Evolutionary conservation across 768 basidiomycete species (phyloP), one percentile per base, ranked within the genome.

Genomic region (Mycena haematopus): DNA sequence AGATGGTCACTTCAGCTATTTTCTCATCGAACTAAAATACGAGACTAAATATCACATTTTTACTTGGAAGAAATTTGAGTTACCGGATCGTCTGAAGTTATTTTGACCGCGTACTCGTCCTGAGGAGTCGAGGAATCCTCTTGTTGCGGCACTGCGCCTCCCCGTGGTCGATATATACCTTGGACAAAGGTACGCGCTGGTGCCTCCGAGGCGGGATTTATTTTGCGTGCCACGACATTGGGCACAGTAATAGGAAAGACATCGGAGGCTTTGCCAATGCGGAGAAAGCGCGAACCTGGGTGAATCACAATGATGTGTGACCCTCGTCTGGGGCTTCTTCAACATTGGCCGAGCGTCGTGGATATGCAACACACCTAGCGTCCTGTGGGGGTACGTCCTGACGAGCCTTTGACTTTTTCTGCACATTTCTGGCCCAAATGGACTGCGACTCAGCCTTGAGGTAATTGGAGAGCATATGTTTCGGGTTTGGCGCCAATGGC

Each of bases 301-400:
- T 94, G 92, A 51, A 93, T 85, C 14, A 93, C 87, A 53, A 93
- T 80, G 53, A 91, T 86, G 61, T 92, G 87, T 4, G 90, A 88
- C 46, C 92, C 92, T 51, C 91, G 89, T 72, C 90, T 87, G 61
- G 69, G 71, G 65, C 63, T 63, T 65, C 59, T 66, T 76, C 65
- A 73, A 73, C n/a, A 14, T 17, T 35, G 66, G 68, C 74, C 70
- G 69, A 65, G 66, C 66, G 67, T 56, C 58, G 61, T 56, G 51
- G 60, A 44, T 59, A 56, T 33, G 24, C 54, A 60, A 19, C 25
- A 52, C 53, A 84, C 86, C 87, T 83, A 65, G 80, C 79, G 31
- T 88, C 85, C 58, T 71, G 71, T 21, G 76, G 52, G 15, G 78
- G 52, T 36, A 69, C 54, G 57, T 81, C 80, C 33, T 71, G 66